These are phyloP conservation scores for Botrytis hyacinthi DNA, from an alignment of 2,329 filamentous ascomycete genomes.

Conservation along the genomic window DNA sequence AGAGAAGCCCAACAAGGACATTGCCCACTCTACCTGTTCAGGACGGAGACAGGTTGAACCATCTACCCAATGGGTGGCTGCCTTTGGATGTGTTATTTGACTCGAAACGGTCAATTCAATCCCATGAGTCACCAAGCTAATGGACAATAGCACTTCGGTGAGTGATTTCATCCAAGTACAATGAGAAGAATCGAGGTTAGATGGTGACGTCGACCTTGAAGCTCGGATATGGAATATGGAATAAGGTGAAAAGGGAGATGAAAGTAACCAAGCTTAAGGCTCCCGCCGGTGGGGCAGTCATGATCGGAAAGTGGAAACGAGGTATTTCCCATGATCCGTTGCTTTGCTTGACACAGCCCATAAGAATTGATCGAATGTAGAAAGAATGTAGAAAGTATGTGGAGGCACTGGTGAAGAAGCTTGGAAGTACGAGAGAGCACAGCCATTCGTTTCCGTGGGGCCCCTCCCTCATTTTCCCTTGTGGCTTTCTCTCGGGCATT, in stretches of 20 bases:
- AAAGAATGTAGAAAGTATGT: slow-evolving; percentile 11
- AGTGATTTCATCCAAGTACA: neutral
- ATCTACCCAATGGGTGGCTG: slow-evolving; percentile 9
- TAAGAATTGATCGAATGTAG: neutral
- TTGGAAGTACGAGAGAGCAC: slow-evolving; percentile 1
- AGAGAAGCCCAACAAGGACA: neutral
- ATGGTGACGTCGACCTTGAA: neutral
- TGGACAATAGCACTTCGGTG: slow-evolving; percentile 5
- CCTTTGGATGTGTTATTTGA: slow-evolving; percentile 1
- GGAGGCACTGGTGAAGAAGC: neutral
- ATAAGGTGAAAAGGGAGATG: neutral
- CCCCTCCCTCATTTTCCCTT: neutral
- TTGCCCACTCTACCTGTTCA: neutral
- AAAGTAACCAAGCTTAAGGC: neutral
- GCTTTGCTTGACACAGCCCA: neutral
- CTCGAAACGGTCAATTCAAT: neutral
- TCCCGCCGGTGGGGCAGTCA: neutral
- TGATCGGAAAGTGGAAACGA: neutral
- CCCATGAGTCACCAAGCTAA: slow-evolving; percentile 11
- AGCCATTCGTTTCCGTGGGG: neutral
- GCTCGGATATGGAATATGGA: neutral
- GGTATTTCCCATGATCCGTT: neutral
- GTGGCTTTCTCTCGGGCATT: neutral
- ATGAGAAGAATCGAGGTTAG: neutral
- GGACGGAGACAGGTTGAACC: neutral